Evolutionary conservation across 2,329 filamentous ascomycete species (phyloP), one percentile per base, ranked within the genome.

Genomic region (Colletotrichum acutatum): DNA sequence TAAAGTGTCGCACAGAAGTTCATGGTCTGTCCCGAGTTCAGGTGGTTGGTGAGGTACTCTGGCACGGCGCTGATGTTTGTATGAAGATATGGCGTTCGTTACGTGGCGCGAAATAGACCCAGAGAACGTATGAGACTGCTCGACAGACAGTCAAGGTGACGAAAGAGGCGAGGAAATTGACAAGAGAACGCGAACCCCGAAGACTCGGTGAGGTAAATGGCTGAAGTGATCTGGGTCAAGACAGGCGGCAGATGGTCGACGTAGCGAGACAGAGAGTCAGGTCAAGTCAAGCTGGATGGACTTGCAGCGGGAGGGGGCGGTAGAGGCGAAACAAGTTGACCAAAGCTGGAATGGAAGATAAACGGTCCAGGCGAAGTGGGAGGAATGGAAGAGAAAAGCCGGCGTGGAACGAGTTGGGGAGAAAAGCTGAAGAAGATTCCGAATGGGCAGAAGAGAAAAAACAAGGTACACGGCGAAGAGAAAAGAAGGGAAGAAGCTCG

Each of bases 401-500:
- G 46, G 32, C 46, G 58, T 32, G 30, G 58, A 53, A 14, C 30
- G 53, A n/a, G 42, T 42, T 58, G 66, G 53, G 42, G 52, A 53
- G 58, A 42, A 24, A 11, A 52, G 30, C 58, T 54, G 26, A 28
- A 32, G 16, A 57, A 42, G 46, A 49, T 49, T 49, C 42, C 42
- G 42, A 34, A 67, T n/a, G 60, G 16, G 52, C 49, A 16, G n/a
- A 52, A 57, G n/a, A 37, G 46, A 53, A 60, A 30, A 54, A 60
- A 34, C 62, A 60, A 54, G 69, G 52, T 11, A 24, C 30, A 16
- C 52, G 32, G 59, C 34, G 57, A 58, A n/a, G 24, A 62, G 58
- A 46, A 24, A 66, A 72, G 59, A 69, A 68, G 32, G 53, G 65
- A 72, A 69, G 65, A 69, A 64, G 54, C 70, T 60, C 24, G 46